Percentiles rank a stretch among this genome's conserved stretches.
phyloP scores from a whole-genome alignment of 108 stramenopile species.

The Cyclotella atomus region DNA sequence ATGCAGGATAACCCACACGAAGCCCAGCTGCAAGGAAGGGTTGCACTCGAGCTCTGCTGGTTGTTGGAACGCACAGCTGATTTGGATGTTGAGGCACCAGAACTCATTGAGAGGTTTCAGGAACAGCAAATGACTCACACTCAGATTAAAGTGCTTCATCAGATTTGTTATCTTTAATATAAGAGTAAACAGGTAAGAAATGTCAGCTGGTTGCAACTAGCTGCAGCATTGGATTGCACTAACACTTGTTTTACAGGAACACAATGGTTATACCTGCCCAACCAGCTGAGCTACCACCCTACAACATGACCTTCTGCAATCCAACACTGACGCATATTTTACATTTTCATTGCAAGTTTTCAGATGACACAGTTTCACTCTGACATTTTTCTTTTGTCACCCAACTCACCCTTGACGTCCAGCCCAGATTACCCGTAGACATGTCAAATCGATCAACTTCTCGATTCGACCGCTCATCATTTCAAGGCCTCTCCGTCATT shows the following conservation, averaged over 20 bases:
- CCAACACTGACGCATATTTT: too few species aligned
- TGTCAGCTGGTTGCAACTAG: too few species aligned
- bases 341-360: too few species aligned
- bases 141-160: constrained; percentile 86
- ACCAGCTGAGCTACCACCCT: too few species aligned
- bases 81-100: constrained; percentile 74
- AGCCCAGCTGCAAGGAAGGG: constrained; percentile 79
- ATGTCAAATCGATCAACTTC: background rate
- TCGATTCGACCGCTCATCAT: background rate
- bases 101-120: constrained; percentile 84
- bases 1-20: constrained; percentile 88
- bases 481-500: constrained; percentile 8
- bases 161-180: constrained; percentile 84
- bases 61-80: constrained; percentile 75
- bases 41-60: constrained; percentile 88
- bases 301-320: too few species aligned
- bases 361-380: too few species aligned
- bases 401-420: too few species aligned
- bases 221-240: too few species aligned
- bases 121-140: constrained; percentile 84
- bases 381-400: too few species aligned
- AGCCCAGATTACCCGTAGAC: too few species aligned
- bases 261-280: too few species aligned
- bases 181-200: background rate
- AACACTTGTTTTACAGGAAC: too few species aligned